phyloP scores from a whole-genome alignment of 2,329 filamentous ascomycete species.

The Ascochyta pisi region DNA sequence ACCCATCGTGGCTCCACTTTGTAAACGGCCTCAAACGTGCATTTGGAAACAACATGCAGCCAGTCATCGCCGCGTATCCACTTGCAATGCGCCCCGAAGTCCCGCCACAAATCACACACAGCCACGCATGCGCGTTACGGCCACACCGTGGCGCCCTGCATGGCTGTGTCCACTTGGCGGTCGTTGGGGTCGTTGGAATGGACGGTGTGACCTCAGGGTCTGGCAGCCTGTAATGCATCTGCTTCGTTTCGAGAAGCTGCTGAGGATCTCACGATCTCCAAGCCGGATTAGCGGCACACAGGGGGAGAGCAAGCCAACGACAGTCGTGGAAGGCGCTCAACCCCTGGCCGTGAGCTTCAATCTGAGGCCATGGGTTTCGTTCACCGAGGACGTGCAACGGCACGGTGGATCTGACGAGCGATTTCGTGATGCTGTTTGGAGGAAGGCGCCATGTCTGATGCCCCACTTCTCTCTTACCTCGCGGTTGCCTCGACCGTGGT shows the following conservation, averaged over 20 bases:
- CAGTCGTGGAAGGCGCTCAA: neutral
- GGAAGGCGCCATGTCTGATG: constrained; percentile 1
- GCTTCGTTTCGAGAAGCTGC: constrained; percentile 14
- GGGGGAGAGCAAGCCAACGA: constrained; percentile 2
- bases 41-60: constrained; percentile 12
- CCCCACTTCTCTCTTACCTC: constrained; percentile 17
- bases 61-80: constrained; percentile 12
- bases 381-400: constrained; percentile 9
- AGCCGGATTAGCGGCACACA: constrained; percentile 17
- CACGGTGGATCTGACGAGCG: constrained; percentile 16
- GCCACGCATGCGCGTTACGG: constrained; percentile 17
- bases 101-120: constrained; percentile 23
- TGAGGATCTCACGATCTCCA: constrained; percentile 9
- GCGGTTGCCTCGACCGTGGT: constrained; percentile 7
- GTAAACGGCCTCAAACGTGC: constrained; percentile 15
- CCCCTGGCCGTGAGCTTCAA: constrained; percentile 5
- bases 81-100: constrained; percentile 12
- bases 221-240: constrained; percentile 8
- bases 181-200: constrained; percentile 1
- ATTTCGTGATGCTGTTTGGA: constrained; percentile 15
- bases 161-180: constrained; percentile 21
- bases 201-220: constrained; percentile 17
- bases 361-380: neutral
- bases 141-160: constrained; percentile 22
- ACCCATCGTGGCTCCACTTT: constrained; percentile 17